Conservation (phyloP, 805 yeast species). For the Kluyveromyces nonfermentans region DNA sequence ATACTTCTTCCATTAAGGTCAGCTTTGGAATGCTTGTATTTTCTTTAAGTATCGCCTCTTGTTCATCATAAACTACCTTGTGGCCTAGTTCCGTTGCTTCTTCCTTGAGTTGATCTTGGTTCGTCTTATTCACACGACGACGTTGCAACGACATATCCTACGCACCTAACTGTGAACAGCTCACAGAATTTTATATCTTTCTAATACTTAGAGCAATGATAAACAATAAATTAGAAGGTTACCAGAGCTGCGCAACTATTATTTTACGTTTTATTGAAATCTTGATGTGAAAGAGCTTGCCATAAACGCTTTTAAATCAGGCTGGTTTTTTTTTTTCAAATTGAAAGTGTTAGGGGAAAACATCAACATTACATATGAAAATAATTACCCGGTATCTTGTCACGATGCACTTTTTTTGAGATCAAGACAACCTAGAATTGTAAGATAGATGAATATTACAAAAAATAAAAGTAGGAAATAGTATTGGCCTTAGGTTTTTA, state of each 20-base stretch:
- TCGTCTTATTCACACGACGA: slow-evolving; percentile 54
- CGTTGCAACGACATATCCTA: slow-evolving; percentile 40
- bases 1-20: slow-evolving; percentile 94
- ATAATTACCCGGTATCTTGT: neutral
- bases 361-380: neutral
- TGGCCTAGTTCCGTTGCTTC: slow-evolving; percentile 34
- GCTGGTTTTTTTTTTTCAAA: neutral
- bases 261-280: no score
- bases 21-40: slow-evolving; percentile 50
- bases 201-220: no score
- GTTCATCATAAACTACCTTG: slow-evolving; percentile 76
- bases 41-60: slow-evolving; percentile 34
- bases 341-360: neutral
- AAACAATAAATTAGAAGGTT: neutral
- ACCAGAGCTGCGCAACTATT: neutral
- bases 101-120: slow-evolving; percentile 12
- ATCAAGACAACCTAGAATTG: no score
- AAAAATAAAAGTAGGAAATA: no score
- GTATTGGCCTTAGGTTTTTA: no score
- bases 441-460: no score
- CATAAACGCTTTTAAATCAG: neutral
- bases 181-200: neutral
- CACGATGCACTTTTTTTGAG: no score
- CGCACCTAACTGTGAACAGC: neutral
- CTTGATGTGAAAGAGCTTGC: neutral